These are phyloP conservation scores for Sporothrix pseudoabietina DNA, from an alignment of 2,329 filamentous ascomycete species.

Conservation along the genomic window DNA sequence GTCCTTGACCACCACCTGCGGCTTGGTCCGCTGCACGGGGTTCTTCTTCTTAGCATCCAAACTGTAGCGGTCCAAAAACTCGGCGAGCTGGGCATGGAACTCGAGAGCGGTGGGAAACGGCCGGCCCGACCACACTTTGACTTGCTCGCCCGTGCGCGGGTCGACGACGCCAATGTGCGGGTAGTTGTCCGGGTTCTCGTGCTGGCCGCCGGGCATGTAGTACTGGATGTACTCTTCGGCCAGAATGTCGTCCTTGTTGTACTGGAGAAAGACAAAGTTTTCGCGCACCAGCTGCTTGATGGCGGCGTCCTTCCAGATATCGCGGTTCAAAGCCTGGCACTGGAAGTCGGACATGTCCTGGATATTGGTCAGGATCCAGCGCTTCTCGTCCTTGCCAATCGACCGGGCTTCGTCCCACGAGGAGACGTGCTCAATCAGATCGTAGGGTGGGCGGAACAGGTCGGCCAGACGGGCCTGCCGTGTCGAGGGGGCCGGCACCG, in stretches of 20 bases:
- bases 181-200: slow-evolving; percentile 85
- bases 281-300: slow-evolving; percentile 81
- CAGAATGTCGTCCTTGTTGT: slow-evolving; percentile 78
- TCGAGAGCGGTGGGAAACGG: slow-evolving; percentile 72
- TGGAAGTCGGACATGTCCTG: slow-evolving; percentile 93
- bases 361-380: slow-evolving; percentile 95
- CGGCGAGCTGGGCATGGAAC: slow-evolving; percentile 87
- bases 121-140: slow-evolving; percentile 90
- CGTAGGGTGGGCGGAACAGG: slow-evolving; percentile 88
- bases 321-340: slow-evolving; percentile 89
- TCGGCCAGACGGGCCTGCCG: slow-evolving; percentile 69
- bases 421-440: slow-evolving; percentile 69
- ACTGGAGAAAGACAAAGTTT: slow-evolving; percentile 95
- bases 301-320: slow-evolving; percentile 88
- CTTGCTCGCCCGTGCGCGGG: slow-evolving; percentile 91
- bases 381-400: slow-evolving; percentile 81
- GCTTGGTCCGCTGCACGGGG: slow-evolving; percentile 79
- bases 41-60: slow-evolving; percentile 87
- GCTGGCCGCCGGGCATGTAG: slow-evolving; percentile 72
- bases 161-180: slow-evolving; percentile 96
- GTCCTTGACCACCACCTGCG: slow-evolving; percentile 65
- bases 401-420: slow-evolving; percentile 84
- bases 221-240: slow-evolving; percentile 84
- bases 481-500: neutral
- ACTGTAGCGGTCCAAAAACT: slow-evolving; percentile 97